A percentile compares a stretch with the other conserved stretches of the same genome.
Conservation (phyloP, 2,329 filamentous ascomycete species). For the Elsinoe fawcettii region DNA sequence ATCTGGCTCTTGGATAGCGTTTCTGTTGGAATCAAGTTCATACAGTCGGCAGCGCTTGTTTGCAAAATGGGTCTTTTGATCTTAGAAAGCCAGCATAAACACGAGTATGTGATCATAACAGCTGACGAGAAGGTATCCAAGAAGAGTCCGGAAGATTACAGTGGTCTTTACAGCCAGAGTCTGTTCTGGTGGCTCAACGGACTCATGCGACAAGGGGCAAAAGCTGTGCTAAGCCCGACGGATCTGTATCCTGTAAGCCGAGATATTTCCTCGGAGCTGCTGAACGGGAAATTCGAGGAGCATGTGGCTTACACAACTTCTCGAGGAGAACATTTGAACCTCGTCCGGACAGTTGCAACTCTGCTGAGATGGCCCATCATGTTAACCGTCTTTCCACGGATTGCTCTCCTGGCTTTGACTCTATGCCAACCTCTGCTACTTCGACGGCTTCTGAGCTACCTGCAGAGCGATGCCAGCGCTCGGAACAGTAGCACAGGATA, state of each 20-base stretch:
- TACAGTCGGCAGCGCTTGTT: constrained; percentile 33
- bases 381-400: constrained; percentile 25
- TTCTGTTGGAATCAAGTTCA: constrained; percentile 20
- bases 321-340: background rate
- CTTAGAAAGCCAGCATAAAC: background rate
- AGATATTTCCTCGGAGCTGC: constrained; percentile 12
- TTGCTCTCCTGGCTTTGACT: constrained; percentile 15
- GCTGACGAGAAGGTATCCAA: background rate
- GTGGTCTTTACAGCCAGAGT: constrained; percentile 14
- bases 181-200: constrained; percentile 16
- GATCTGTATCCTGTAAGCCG: constrained; percentile 15
- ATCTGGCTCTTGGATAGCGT: constrained; percentile 25
- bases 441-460: constrained; percentile 9
- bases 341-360: constrained; percentile 5
- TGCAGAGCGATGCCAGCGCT: background rate
- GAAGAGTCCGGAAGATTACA: constrained; percentile 16
- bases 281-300: background rate
- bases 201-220: constrained; percentile 14
- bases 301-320: background rate
- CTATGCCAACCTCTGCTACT: constrained; percentile 16
- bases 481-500: constrained; percentile 21
- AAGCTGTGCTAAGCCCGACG: constrained; percentile 4
- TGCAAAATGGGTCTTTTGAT: constrained; percentile 20
- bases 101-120: background rate
- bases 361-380: constrained; percentile 20